Conservation (phyloP, 2,329 filamentous ascomycete genomes). For the Tolypocladium ovalisporum region DNA sequence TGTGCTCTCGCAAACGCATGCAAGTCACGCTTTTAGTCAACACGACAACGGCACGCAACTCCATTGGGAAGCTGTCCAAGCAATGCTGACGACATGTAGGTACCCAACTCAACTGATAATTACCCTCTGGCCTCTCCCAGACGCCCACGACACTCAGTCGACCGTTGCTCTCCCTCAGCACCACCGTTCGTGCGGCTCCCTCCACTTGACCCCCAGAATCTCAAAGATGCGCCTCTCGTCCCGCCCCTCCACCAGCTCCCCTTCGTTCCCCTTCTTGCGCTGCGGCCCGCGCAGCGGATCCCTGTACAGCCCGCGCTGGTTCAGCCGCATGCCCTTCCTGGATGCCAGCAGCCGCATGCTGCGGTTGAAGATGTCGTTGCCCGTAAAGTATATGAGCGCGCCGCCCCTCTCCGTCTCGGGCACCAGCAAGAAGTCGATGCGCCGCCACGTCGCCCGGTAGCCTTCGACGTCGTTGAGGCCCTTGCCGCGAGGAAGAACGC, state of each 20-base stretch:
- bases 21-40: too few species aligned
- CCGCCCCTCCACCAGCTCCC: slow-evolving; percentile 59
- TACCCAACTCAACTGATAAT: background rate
- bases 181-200: slow-evolving; percentile 64
- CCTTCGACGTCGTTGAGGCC: slow-evolving; percentile 18
- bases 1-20: background rate
- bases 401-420: slow-evolving; percentile 71
- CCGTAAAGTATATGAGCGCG: slow-evolving; percentile 88
- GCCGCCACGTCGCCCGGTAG: slow-evolving; percentile 53
- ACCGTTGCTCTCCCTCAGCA: too few species aligned
- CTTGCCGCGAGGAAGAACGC: slow-evolving; percentile 45
- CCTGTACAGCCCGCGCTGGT: slow-evolving; percentile 69
- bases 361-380: slow-evolving; percentile 89
- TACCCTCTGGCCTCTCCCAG: too few species aligned
- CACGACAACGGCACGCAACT: too few species aligned
- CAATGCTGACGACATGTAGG: background rate
- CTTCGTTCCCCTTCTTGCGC: slow-evolving; percentile 52
- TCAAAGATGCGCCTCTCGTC: slow-evolving; percentile 76
- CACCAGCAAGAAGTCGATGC: slow-evolving; percentile 78
- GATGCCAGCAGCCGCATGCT: slow-evolving; percentile 71
- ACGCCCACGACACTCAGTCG: too few species aligned
- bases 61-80: background rate
- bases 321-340: slow-evolving; percentile 73
- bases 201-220: slow-evolving; percentile 72
- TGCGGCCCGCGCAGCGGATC: slow-evolving; percentile 52